Percentiles rank a stretch among this genome's conserved stretches.
Conservation (phyloP, 139 green algal species). For the Volvox africanus region DNA sequence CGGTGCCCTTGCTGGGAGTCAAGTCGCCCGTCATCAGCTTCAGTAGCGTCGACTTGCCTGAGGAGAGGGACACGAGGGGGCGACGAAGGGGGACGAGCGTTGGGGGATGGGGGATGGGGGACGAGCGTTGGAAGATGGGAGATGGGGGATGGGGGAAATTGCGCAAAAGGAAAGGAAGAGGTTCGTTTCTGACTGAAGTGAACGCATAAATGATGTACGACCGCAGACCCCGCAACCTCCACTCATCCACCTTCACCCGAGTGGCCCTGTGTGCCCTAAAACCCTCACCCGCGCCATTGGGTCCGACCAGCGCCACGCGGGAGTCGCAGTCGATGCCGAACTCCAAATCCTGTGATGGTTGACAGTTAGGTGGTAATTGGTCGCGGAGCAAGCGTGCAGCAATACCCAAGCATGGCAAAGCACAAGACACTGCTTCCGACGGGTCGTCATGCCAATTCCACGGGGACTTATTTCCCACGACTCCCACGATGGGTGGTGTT, state of each 20-base stretch:
- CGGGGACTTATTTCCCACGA: too few species aligned
- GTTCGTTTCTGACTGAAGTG: too few species aligned
- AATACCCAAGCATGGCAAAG: too few species aligned
- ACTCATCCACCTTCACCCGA: neutral
- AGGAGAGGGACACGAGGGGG: slow-evolving; percentile 66
- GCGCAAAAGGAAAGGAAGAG: too few species aligned
- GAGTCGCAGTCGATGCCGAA: slow-evolving; percentile 96
- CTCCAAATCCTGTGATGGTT: slow-evolving; percentile 75
- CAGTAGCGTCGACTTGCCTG: slow-evolving; percentile 95
- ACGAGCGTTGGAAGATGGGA: too few species aligned
- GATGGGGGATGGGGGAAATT: too few species aligned
- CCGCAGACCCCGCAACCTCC: too few species aligned
- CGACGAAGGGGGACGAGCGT: neutral
- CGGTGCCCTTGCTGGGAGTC: slow-evolving; percentile 34
- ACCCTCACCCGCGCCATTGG: slow-evolving; percentile 72
- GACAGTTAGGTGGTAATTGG: neutral
- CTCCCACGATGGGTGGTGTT: too few species aligned
- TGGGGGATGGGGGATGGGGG: neutral
- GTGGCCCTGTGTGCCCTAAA: neutral
- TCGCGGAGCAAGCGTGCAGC: too few species aligned
- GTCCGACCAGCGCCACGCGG: slow-evolving; percentile 90
- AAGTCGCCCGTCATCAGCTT: slow-evolving; percentile 39
- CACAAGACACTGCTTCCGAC: too few species aligned
- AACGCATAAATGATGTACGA: too few species aligned
- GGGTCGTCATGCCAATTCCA: too few species aligned